Base-by-base conservation (phyloP, 1,139 yeast species). In the Kurtzmaniella quercitrusa region DNA sequence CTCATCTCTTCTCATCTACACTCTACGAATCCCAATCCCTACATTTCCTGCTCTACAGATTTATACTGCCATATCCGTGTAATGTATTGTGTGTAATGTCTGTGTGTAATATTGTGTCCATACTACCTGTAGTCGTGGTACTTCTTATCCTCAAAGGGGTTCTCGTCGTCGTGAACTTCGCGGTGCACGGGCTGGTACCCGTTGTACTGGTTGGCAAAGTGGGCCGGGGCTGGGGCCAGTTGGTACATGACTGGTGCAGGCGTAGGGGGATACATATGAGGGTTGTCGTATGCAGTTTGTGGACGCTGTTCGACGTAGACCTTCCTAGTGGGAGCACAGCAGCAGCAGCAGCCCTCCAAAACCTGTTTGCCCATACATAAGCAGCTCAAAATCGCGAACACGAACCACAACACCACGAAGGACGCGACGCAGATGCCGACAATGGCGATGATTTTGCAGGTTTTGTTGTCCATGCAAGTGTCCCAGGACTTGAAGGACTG, bases 361-460 rank as follows among this genome's bases (percentile, higher is more conserved):
- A 75, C 69, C n/a, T 61, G 48, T 39, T 63, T 55, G 2, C 81
- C 81, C 62, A 73, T 59, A 46, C 78, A 75, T 24, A 64, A 49
- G 50, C 79, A 73, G 42, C 71, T 66, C 41, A 75, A 47, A 2
- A 76, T n/a, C 2, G 77, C 66, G 7, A 67, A 52, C 6, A 76
- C 21, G 21, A 73, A 49, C 81, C 82, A 77, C 6, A 76, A 50
- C 2, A 58, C 55, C 11, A 77, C 44, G 39, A 77, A 58, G 8
- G 59, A 68, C 0, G 81, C 93, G 11, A 87, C 55, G 0, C 73
- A 79, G 1, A 86, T 83, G 5, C 85, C 82, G n/a, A 85, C 85
- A 41, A 87, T 86, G 9, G 87, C 91, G 16, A 84, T 77, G 49
- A 85, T 77, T 58, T 86, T 86, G 63, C 96, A 87, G 34, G 82